phyloP scores from a whole-genome alignment of 2,329 filamentous ascomycete genomes.

The Trichoderma sp. region DNA sequence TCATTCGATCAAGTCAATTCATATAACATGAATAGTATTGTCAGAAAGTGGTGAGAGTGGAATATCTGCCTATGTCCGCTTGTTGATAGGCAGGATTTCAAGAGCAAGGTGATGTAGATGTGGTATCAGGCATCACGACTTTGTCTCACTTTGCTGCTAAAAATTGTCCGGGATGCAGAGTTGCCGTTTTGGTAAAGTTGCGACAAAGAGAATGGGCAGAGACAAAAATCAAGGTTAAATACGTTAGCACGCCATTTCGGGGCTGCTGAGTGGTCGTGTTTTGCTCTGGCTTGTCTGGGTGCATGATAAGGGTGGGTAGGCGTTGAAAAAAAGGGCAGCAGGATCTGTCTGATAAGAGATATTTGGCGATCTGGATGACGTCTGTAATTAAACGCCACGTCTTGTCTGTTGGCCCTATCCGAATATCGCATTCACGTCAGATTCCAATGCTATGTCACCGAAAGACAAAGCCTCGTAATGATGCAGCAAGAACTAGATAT shows the following conservation, averaged over 20 bases:
- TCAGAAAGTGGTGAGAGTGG: not conserved
- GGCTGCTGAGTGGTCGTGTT: constrained; percentile 3
- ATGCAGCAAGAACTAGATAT: not conserved
- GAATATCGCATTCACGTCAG: not conserved
- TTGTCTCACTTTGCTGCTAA: not conserved
- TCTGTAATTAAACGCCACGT: not conserved
- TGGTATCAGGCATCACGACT: not conserved
- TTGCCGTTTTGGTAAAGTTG: not conserved
- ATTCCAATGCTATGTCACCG: not conserved
- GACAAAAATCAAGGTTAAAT: constrained; percentile 16
- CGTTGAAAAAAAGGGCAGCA: not conserved
- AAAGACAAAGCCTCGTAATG: not conserved
- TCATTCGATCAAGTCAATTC: not conserved
- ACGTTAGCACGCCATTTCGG: not conserved
- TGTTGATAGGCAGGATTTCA: not conserved
- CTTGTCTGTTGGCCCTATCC: not conserved
- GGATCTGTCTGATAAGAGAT: not conserved
- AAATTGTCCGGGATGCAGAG: not conserved
- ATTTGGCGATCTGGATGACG: not conserved
- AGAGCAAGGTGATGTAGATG: not conserved
- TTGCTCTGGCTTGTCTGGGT: not conserved
- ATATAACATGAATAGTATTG: not conserved
- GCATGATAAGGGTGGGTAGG: not conserved
- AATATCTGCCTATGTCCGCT: not conserved
- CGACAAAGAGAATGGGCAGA: not conserved